Percentiles rank a stretch among this genome's conserved stretches.
These are phyloP conservation scores for Sporothrix schenckii DNA, from an alignment of 2,329 filamentous ascomycete species.

Conservation along the genomic window DNA sequence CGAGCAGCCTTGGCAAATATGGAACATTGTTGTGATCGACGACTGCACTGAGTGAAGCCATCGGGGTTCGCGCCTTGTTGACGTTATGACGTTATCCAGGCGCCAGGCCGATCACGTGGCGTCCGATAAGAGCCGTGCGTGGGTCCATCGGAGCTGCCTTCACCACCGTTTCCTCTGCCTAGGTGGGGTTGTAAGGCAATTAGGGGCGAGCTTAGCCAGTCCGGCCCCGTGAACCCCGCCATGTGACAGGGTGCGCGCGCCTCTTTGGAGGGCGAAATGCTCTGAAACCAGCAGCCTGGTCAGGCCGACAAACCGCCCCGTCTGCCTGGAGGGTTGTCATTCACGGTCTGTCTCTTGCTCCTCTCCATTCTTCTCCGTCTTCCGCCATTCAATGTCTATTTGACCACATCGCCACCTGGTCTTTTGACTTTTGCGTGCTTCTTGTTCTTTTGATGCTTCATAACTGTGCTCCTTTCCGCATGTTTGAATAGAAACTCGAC, in stretches of 20 bases:
- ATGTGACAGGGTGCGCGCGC: constrained; percentile 20
- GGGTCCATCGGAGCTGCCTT: background rate
- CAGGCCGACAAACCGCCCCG: constrained; percentile 10
- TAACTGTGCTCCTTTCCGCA: background rate
- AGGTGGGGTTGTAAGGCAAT: constrained; percentile 3
- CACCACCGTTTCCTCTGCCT: background rate
- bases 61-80: background rate
- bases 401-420: constrained; percentile 24
- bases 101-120: background rate
- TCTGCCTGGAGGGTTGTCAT: constrained; percentile 12
- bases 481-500: background rate
- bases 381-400: background rate
- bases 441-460: background rate
- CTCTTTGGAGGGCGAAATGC: constrained; percentile 2
- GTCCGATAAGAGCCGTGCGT: constrained; percentile 10
- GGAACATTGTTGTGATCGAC: too few relatives aligned
- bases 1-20: too few relatives aligned
- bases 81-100: constrained; percentile 20
- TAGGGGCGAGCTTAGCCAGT: constrained; percentile 22
- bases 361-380: background rate
- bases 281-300: constrained; percentile 13
- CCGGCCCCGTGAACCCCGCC: constrained; percentile 23
- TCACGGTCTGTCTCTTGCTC: background rate
- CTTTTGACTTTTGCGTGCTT: constrained; percentile 12
- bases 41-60: background rate